Evolutionary conservation across 257 asterid species (phyloP).

Genomic region (Solanum chmielewskii): DNA sequence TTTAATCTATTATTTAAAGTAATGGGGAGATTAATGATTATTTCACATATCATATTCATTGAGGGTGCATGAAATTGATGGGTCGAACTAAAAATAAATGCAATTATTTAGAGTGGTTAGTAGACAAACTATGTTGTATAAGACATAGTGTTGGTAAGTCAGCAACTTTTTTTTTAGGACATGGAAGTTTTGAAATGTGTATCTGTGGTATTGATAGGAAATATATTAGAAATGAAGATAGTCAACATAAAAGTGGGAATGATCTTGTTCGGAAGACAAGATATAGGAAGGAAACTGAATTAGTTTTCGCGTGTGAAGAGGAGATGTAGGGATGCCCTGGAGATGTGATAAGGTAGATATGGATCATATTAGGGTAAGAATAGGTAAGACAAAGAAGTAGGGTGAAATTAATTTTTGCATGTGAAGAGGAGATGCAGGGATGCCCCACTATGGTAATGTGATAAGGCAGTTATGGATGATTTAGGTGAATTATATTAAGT

Average conservation of each 20-base stretch:
- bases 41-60: not conserved
- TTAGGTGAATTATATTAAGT: too few relatives aligned
- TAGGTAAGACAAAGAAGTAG: too few relatives aligned
- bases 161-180: not conserved
- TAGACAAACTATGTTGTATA: not conserved
- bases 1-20: not conserved
- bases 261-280: not conserved
- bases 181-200: not conserved
- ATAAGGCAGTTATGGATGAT: not conserved
- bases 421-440: not conserved
- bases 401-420: not conserved
- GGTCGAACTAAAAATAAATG: not conserved
- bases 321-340: not conserved
- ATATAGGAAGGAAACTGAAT: not conserved
- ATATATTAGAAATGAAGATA: too few relatives aligned
- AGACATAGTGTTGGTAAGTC: not conserved
- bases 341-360: not conserved
- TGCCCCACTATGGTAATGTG: not conserved
- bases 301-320: too few relatives aligned
- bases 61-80: not conserved
- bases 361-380: not conserved
- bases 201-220: not conserved
- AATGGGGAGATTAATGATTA: not conserved
- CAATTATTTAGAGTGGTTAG: not conserved
- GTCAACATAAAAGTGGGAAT: not conserved